A percentile compares a stretch with the other conserved stretches of the same genome.
These are phyloP conservation scores for Cytospora mali DNA, from an alignment of 2,329 filamentous ascomycete species.

Conservation along the genomic window DNA sequence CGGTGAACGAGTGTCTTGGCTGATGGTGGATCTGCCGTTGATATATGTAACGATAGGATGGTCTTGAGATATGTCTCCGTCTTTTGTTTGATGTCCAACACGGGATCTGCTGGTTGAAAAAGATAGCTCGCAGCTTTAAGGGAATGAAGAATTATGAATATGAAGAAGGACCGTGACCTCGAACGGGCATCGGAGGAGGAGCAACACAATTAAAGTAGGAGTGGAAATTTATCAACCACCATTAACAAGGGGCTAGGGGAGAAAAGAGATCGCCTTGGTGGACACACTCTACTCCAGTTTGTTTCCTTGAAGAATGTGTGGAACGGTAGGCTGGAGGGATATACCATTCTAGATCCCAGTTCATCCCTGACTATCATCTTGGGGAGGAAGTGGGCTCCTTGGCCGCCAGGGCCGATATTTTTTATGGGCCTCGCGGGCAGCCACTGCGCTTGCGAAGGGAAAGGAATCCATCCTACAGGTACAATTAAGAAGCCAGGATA, in stretches of 20 bases:
- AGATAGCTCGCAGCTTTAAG: not conserved
- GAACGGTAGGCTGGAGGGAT: slow-evolving; percentile 1
- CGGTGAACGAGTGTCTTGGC: slow-evolving; percentile 10
- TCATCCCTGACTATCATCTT: slow-evolving; percentile 28
- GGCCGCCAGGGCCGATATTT: not conserved
- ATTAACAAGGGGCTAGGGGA: slow-evolving; percentile 20
- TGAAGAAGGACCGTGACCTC: slow-evolving; percentile 6
- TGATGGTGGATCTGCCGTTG: not conserved
- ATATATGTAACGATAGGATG: not conserved
- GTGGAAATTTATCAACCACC: slow-evolving; percentile 5
- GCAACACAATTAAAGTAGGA: slow-evolving; percentile 14
- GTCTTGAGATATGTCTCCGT: not conserved
- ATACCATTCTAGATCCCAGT: slow-evolving; percentile 15
- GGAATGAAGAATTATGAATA: slow-evolving; percentile 17
- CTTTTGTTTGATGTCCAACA: not conserved
- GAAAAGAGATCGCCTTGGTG: slow-evolving; percentile 18
- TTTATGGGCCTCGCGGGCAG: not conserved
- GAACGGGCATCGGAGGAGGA: slow-evolving; percentile 17
- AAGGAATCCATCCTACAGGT: not conserved
- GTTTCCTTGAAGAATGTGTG: slow-evolving; percentile 13
- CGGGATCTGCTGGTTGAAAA: not conserved
- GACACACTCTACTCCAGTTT: slow-evolving; percentile 20
- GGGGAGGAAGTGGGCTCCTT: slow-evolving; percentile 4
- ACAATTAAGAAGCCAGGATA: not conserved
- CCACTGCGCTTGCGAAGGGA: not conserved